Evolutionary conservation across 139 green algal genomes (phyloP).

Genomic region (Microglena sp.): DNA sequence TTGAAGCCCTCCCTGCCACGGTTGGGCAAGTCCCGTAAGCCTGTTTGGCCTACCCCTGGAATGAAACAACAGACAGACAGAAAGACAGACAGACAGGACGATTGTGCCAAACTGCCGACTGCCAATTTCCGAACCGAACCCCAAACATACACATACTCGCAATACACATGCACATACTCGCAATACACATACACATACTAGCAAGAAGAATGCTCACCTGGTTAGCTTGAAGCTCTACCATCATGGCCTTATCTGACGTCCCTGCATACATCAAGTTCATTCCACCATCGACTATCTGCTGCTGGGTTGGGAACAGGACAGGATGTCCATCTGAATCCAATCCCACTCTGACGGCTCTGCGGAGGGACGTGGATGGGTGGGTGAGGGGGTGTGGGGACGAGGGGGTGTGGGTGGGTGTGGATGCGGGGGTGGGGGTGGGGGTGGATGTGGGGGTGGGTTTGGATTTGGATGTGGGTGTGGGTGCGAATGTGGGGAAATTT

Average conservation of each 20-base stretch:
- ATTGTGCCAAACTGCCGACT: no score
- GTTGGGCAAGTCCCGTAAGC: no score
- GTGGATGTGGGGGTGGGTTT: no score
- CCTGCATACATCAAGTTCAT: slow-evolving; percentile 14
- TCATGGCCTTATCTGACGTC: slow-evolving; percentile 12
- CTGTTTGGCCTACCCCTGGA: no score
- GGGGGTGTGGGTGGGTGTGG: no score
- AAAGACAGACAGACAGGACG: no score
- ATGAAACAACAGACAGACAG: no score
- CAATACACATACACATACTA: neutral
- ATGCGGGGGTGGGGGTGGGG: no score
- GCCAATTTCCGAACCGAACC: neutral
- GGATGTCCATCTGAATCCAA: slow-evolving; percentile 1
- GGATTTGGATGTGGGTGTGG: no score
- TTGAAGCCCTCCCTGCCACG: no score
- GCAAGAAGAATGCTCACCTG: no score
- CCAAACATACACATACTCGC: neutral
- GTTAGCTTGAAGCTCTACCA: slow-evolving; percentile 15
- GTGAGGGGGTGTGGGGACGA: neutral
- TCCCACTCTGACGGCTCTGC: neutral
- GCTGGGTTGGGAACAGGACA: slow-evolving; percentile 2
- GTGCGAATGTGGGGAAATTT: no score
- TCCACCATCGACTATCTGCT: neutral
- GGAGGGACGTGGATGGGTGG: neutral
- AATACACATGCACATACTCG: neutral